Conservation (phyloP, 331 rosid species). For the Rosa hybrid region DNA sequence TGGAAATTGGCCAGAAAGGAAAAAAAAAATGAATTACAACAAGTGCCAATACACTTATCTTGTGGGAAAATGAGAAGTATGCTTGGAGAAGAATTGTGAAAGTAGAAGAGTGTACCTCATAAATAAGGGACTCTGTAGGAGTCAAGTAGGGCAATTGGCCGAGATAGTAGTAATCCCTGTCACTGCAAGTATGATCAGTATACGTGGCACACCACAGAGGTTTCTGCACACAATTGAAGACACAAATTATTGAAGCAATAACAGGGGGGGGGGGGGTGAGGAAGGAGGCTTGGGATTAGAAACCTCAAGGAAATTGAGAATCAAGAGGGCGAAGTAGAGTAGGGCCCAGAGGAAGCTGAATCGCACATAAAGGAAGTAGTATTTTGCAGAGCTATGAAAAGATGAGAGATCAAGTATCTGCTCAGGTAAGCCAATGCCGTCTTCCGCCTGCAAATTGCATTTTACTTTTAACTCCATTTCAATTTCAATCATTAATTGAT, state of each 20-base stretch:
- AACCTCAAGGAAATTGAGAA: slow-evolving; percentile 93
- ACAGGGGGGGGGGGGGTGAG: too few relatives aligned
- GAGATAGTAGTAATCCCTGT: slow-evolving; percentile 85
- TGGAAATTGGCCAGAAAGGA: too few relatives aligned
- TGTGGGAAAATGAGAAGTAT: too few relatives aligned
- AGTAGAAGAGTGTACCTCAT: slow-evolving; percentile 51
- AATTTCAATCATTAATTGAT: neutral
- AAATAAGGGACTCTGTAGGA: slow-evolving; percentile 59
- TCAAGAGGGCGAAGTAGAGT: slow-evolving; percentile 64
- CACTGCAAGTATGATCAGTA: slow-evolving; percentile 49
- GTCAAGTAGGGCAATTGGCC: slow-evolving; percentile 91
- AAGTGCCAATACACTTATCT: too few relatives aligned
- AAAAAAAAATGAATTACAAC: too few relatives aligned
- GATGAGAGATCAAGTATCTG: slow-evolving; percentile 68
- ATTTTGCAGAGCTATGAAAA: slow-evolving; percentile 66
- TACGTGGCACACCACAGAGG: slow-evolving; percentile 84
- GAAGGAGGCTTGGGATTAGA: slow-evolving; percentile 9
- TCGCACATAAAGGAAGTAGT: slow-evolving; percentile 58
- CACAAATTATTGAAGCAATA: too few relatives aligned
- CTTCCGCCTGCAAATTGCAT: slow-evolving; percentile 76
- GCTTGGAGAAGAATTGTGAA: too few relatives aligned
- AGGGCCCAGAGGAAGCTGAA: slow-evolving; percentile 60
- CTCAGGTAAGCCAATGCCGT: slow-evolving; percentile 89
- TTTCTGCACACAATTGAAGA: slow-evolving; percentile 48
- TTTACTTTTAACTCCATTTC: too few relatives aligned